Evolutionary conservation across 306 rosid species (phyloP).

Genomic region (Myrica gale): DNA sequence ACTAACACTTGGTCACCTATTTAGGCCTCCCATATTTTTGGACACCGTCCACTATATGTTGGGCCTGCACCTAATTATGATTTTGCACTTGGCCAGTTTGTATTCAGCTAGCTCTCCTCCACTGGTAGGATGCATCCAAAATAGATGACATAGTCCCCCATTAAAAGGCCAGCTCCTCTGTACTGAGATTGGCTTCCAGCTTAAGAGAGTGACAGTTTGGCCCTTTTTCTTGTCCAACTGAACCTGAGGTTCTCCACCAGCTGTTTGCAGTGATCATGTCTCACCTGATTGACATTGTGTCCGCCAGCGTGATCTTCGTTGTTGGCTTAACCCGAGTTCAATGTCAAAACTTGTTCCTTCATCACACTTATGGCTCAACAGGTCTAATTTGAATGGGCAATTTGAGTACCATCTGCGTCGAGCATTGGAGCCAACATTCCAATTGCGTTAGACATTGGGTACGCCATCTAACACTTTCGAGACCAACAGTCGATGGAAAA

Average conservation of each 20-base stretch:
- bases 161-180: background rate
- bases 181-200: slow-evolving; percentile 1
- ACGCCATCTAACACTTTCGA: background rate
- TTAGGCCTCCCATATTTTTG: background rate
- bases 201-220: background rate
- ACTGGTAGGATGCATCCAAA: background rate
- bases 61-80: background rate
- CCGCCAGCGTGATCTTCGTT: background rate
- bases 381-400: background rate
- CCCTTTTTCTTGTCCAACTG: background rate
- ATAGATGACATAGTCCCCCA: background rate
- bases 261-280: background rate
- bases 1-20: no score
- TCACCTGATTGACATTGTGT: background rate
- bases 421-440: background rate
- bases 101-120: background rate
- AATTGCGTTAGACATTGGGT: background rate
- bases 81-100: background rate
- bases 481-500: background rate
- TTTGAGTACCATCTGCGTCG: background rate
- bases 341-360: background rate
- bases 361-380: background rate
- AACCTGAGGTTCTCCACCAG: background rate
- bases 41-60: background rate
- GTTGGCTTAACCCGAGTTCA: background rate